phyloP scores from a whole-genome alignment of 1,284 basidiomycete species.

The Rhodotorula glutinis region DNA sequence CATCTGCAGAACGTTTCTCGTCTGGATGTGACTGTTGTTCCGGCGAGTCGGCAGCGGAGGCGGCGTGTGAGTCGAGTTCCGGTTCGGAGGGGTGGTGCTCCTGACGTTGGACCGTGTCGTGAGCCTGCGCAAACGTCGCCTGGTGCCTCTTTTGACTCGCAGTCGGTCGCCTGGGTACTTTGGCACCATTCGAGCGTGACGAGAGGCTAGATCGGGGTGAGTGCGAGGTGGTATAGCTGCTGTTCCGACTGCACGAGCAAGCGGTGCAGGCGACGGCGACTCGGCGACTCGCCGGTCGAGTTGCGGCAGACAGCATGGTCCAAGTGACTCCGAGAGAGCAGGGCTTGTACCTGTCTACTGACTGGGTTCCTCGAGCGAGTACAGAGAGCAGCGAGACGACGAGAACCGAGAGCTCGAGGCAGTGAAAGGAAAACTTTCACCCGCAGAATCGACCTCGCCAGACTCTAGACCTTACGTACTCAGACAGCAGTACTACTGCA shows the following conservation, averaged over 20 bases:
- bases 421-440: too few relatives aligned
- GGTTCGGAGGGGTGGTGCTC: too few relatives aligned
- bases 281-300: neutral
- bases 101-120: too few relatives aligned
- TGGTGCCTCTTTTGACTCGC: neutral
- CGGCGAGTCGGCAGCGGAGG: neutral
- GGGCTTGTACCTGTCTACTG: too few relatives aligned
- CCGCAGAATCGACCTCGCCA: too few relatives aligned
- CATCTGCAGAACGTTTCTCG: neutral
- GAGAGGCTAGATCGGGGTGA: neutral
- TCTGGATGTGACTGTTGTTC: neutral
- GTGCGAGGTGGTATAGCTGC: neutral
- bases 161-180: too few relatives aligned
- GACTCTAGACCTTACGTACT: too few relatives aligned
- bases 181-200: neutral
- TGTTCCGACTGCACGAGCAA: neutral
- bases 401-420: too few relatives aligned
- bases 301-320: neutral
- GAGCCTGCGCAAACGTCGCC: neutral
- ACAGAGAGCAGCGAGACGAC: too few relatives aligned
- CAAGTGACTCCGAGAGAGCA: too few relatives aligned
- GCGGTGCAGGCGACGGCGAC: neutral
- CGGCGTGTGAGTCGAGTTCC: neutral
- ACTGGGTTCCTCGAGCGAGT: too few relatives aligned
- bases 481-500: too few relatives aligned